phyloP scores from a whole-genome alignment of 352 stramenopile genomes.

The Globisporangium emineosum region DNA sequence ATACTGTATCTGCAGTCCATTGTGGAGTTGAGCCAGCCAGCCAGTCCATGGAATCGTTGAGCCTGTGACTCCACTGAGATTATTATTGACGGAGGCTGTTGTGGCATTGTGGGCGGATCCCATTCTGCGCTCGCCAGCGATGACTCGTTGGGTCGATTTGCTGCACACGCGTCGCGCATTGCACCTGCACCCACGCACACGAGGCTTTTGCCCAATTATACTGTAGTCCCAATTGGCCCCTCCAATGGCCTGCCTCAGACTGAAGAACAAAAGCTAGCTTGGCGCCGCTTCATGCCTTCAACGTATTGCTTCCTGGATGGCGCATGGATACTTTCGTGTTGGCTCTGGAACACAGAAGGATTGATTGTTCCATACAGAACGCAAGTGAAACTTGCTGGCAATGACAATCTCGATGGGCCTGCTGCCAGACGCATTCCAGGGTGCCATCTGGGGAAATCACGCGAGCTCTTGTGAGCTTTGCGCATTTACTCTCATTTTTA shows the following conservation, averaged over 20 bases:
- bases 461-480: too few species aligned
- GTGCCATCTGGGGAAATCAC: not conserved
- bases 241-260: not conserved
- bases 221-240: too few species aligned
- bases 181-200: not conserved
- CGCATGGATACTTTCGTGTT: not conserved
- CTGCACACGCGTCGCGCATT: not conserved
- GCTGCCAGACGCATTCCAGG: not conserved
- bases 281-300: not conserved
- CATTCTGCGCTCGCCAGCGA: not conserved
- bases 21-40: not conserved
- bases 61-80: not conserved
- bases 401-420: not conserved
- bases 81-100: not conserved
- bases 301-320: not conserved
- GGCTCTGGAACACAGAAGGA: not conserved
- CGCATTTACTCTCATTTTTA: not conserved
- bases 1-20: too few species aligned
- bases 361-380: not conserved
- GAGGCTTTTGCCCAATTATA: too few species aligned
- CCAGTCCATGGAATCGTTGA: not conserved
- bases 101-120: not conserved
- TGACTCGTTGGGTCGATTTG: not conserved
- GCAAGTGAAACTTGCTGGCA: not conserved
- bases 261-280: too few species aligned